These are phyloP conservation scores for Rhododendron kiyosumense DNA, from an alignment of 148 eudicot genomes.

Conservation along the genomic window DNA sequence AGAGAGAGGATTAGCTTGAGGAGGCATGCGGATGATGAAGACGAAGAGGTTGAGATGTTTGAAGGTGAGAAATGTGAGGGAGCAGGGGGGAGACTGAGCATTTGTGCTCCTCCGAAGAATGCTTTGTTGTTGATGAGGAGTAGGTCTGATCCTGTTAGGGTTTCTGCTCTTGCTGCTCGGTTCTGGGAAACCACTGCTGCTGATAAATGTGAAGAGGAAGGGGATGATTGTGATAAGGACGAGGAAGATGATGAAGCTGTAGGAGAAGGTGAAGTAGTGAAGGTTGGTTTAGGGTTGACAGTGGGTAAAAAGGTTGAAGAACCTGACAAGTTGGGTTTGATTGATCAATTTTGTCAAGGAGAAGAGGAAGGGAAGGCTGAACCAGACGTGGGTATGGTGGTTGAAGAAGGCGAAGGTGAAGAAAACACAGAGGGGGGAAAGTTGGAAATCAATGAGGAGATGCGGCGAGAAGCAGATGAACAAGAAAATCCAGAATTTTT, in stretches of 20 bases:
- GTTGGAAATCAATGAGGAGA: not conserved
- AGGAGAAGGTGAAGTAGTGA: not conserved
- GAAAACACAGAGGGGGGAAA: conserved; percentile 11
- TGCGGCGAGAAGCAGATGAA: conserved; percentile 16
- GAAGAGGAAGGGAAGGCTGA: conserved; percentile 7
- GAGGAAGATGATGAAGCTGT: conserved; percentile 16
- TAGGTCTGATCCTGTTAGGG: conserved; percentile 81
- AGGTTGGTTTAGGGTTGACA: not conserved
- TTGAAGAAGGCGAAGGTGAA: conserved; percentile 6
- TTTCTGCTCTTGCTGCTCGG: conserved; percentile 66
- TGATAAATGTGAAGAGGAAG: conserved; percentile 10
- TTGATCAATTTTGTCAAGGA: not conserved
- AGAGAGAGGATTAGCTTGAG: conserved; percentile 40
- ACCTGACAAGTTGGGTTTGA: conserved; percentile 11
- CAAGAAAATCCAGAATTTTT: conserved; percentile 4
- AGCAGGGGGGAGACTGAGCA: conserved; percentile 42
- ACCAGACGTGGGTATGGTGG: not conserved
- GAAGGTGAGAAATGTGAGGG: conserved; percentile 31
- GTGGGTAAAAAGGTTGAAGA: conserved; percentile 18
- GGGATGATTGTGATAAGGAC: conserved; percentile 7
- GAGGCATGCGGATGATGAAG: conserved; percentile 46
- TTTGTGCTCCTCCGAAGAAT: conserved; percentile 85
- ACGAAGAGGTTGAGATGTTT: conserved; percentile 54
- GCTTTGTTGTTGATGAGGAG: conserved; percentile 89
- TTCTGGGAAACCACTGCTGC: conserved; percentile 30